A percentile compares a stretch with the other conserved stretches of the same genome.
Evolutionary conservation across 2,329 filamentous ascomycete species (phyloP).

Genomic region (Exophiala aquamarina): DNA sequence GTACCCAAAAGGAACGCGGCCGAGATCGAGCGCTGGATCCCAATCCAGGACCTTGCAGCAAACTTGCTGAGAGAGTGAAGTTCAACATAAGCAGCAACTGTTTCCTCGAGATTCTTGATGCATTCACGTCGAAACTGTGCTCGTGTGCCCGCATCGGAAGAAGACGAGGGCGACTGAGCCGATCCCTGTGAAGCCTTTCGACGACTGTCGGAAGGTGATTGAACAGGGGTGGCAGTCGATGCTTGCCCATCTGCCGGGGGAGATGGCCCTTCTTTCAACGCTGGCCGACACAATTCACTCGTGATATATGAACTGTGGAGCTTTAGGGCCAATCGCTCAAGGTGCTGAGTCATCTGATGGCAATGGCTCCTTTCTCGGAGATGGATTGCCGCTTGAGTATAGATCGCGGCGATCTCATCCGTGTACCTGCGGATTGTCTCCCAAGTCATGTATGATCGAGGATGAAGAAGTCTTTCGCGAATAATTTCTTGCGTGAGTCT

Average conservation of each 20-base stretch:
- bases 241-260: slow-evolving; percentile 37
- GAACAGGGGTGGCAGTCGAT: slow-evolving; percentile 13
- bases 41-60: slow-evolving; percentile 48
- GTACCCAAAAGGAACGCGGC: slow-evolving; percentile 49
- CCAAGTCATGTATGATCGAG: slow-evolving; percentile 54
- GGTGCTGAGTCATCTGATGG: slow-evolving; percentile 47
- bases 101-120: slow-evolving; percentile 54
- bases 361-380: slow-evolving; percentile 54
- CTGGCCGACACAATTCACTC: slow-evolving; percentile 62
- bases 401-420: slow-evolving; percentile 57
- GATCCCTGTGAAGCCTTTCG: slow-evolving; percentile 16
- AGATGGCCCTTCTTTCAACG: slow-evolving; percentile 49
- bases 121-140: slow-evolving; percentile 52
- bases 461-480: slow-evolving; percentile 55
- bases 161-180: slow-evolving; percentile 12
- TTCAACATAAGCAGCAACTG: slow-evolving; percentile 62
- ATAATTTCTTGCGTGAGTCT: slow-evolving; percentile 57
- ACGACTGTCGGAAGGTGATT: slow-evolving; percentile 21
- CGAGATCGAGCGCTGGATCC: slow-evolving; percentile 47
- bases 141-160: slow-evolving; percentile 16
- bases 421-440: slow-evolving; percentile 57
- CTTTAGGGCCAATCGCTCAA: slow-evolving; percentile 62
- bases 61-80: slow-evolving; percentile 46
- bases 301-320: slow-evolving; percentile 63
- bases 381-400: slow-evolving; percentile 58